Evolutionary conservation across 805 yeast species (phyloP).

Genomic region (Candida silvatica): DNA sequence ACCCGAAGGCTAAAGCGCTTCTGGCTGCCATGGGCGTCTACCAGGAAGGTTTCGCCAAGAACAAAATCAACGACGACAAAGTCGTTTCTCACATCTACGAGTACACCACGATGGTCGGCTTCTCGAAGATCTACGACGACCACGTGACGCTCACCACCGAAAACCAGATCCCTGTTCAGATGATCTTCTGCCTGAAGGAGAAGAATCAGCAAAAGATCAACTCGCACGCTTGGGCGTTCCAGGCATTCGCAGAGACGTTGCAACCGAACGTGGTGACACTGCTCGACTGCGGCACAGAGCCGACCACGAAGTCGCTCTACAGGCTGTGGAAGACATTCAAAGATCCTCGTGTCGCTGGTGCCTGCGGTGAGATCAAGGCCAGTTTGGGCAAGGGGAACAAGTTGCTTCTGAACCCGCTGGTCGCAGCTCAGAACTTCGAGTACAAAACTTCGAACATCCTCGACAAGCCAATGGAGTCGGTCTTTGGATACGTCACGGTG

Average conservation of each 20-base stretch:
- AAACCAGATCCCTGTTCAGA: conserved; percentile 70
- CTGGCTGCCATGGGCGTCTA: conserved; percentile 83
- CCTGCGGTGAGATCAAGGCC: conserved; percentile 95
- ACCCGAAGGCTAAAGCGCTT: conserved; percentile 70
- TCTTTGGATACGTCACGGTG: conserved; percentile 90
- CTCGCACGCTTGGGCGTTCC: conserved; percentile 95
- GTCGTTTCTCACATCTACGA: conserved; percentile 89
- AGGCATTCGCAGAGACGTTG: conserved; percentile 78
- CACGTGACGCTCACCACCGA: conserved; percentile 62
- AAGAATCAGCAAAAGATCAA: conserved; percentile 84
- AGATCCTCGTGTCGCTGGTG: conserved; percentile 83
- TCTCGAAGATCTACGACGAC: conserved; percentile 48
- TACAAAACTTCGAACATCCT: conserved; percentile 91
- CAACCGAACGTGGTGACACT: conserved; percentile 78
- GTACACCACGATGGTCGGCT: conserved; percentile 87
- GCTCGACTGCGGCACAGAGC: conserved; percentile 92
- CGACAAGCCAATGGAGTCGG: conserved; percentile 93
- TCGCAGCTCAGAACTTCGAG: conserved; percentile 95
- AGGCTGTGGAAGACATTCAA: conserved; percentile 83
- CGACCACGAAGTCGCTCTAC: conserved; percentile 75
- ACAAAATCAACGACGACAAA: conserved; percentile 71
- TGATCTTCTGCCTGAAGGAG: conserved; percentile 85
- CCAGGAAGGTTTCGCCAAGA: conserved; percentile 94
- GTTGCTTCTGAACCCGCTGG: conserved; percentile 69
- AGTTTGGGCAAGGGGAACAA: conserved; percentile 51